These are phyloP conservation scores for Pseudoturritis turrita DNA, from an alignment of 345 rosid species.

Conservation along the genomic window DNA sequence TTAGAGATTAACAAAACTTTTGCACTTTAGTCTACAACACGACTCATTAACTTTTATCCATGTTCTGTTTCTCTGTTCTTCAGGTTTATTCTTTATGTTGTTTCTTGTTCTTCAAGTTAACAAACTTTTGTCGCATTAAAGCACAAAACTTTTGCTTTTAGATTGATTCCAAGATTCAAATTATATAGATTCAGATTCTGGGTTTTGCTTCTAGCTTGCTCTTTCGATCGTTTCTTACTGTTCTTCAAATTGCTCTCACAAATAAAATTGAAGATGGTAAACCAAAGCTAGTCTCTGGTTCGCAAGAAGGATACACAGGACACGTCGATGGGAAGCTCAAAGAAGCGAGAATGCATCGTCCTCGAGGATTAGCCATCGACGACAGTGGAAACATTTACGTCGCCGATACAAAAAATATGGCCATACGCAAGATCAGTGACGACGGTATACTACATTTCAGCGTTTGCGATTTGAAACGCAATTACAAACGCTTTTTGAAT, in stretches of 20 bases:
- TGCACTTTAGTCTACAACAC: conserved; percentile 26
- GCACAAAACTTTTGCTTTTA: conserved; percentile 8
- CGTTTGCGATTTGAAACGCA: background rate
- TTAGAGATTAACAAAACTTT: background rate
- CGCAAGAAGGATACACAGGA: conserved; percentile 79
- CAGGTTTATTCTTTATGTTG: conserved; percentile 16
- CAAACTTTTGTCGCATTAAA: background rate
- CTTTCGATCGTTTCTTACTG: background rate
- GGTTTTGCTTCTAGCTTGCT: background rate
- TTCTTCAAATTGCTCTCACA: background rate
- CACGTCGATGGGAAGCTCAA: conserved; percentile 81
- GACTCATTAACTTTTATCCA: conserved; percentile 17
- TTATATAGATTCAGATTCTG: conserved; percentile 11
- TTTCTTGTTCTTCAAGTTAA: conserved; percentile 25
- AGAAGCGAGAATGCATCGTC: conserved; percentile 85
- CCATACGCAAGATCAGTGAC: conserved; percentile 90
- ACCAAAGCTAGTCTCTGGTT: conserved; percentile 84
- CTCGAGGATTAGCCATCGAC: conserved; percentile 78
- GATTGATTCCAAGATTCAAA: background rate
- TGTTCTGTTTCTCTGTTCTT: conserved; percentile 12
- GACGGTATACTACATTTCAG: conserved; percentile 44
- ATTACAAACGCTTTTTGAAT: background rate
- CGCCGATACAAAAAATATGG: conserved; percentile 91
- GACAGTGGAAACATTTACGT: conserved; percentile 88
- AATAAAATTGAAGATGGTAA: conserved; percentile 65